Base-by-base conservation (phyloP, 108 stramenopile species). In the Skeletonema potamos region DNA sequence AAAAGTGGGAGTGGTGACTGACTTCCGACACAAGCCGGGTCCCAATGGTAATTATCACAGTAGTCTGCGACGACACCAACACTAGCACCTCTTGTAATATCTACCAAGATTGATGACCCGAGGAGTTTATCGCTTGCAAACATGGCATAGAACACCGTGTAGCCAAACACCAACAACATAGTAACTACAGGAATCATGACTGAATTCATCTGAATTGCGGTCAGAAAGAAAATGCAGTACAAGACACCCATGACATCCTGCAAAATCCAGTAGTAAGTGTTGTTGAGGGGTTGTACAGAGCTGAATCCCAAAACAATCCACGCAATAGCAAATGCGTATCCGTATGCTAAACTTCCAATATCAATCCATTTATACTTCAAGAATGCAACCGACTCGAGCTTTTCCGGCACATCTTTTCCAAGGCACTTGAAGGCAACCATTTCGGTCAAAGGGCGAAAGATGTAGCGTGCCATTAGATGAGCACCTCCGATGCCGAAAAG, bases 101-200 rank as follows among this genome's bases (percentile, higher is more conserved):
- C 86, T 18, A 98, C 84, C 97, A 98, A 96, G 41, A 98, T 84
- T 55, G 86, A 86, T 27, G 87, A 81, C 12, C 77, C 77, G 61
- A 95, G 94, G 13, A 98, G 56, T 41, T 82, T 68, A 1, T 95
- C 95, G 3, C 85, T 85, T 0, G 94, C 20, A 75, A 98, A 93
- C 66, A 98, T 95, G 11, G 44, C 44, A 73, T 92, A 97, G 68
- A 98, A 97, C 22, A 98, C 92, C 72, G 97, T 94, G 81, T 98
- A 98, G 51, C 94, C 69, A 51, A 93, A 93, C 0, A 91, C 89
- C 13, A 89, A 55, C 36, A 86, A 62, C 58, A 98, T 77, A 33
- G 96, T 58, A 6, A 93, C 73, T 0, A 90, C 57, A 17, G 95
- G 96, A 17, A 97, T 92, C 81, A 84, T 88, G 44, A 92, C 85